Percentiles rank a stretch among this genome's conserved stretches.
phyloP scores from a whole-genome alignment of 179 eudicot genomes.

The Beta macrorhiza region DNA sequence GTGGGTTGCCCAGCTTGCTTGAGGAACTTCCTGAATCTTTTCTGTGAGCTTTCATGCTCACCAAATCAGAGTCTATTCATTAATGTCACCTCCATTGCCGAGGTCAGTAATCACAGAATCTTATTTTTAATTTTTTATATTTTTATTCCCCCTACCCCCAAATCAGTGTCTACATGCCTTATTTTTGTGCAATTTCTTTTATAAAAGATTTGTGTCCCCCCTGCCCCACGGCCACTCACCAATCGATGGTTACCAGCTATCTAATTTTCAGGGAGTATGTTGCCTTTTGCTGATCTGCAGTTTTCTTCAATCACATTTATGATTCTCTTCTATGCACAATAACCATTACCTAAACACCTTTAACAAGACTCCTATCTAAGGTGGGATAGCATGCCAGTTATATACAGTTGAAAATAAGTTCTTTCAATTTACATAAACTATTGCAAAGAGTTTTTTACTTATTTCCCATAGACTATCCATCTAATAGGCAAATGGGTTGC shows the following conservation, averaged over 20 bases:
- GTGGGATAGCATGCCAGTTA: not conserved
- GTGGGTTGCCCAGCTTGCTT: slow-evolving; percentile 99
- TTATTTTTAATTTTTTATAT: not conserved
- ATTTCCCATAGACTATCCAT: too few relatives aligned
- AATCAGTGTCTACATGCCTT: not conserved
- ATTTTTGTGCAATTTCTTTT: not conserved
- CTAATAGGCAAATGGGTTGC: too few relatives aligned
- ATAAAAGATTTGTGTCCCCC: not conserved
- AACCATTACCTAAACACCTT: too few relatives aligned
- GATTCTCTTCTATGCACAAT: not conserved
- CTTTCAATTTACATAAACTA: too few relatives aligned
- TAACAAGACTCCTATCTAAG: too few relatives aligned
- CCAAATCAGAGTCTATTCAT: slow-evolving; percentile 94
- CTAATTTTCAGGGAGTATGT: not conserved
- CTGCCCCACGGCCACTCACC: too few relatives aligned
- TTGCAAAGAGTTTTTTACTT: too few relatives aligned
- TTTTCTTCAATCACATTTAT: not conserved
- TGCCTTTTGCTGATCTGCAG: not conserved
- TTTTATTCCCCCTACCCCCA: not conserved
- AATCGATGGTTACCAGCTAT: too few relatives aligned
- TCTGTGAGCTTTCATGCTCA: slow-evolving; percentile 96
- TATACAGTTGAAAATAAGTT: too few relatives aligned
- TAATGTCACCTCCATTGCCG: slow-evolving; percentile 70
- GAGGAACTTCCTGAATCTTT: slow-evolving; percentile 94
- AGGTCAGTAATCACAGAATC: slow-evolving; percentile 47